A percentile compares a stretch with the other conserved stretches of the same genome.
These are phyloP conservation scores for Fusarium mexicanum DNA, from an alignment of 2,329 filamentous ascomycete species.

Conservation along the genomic window DNA sequence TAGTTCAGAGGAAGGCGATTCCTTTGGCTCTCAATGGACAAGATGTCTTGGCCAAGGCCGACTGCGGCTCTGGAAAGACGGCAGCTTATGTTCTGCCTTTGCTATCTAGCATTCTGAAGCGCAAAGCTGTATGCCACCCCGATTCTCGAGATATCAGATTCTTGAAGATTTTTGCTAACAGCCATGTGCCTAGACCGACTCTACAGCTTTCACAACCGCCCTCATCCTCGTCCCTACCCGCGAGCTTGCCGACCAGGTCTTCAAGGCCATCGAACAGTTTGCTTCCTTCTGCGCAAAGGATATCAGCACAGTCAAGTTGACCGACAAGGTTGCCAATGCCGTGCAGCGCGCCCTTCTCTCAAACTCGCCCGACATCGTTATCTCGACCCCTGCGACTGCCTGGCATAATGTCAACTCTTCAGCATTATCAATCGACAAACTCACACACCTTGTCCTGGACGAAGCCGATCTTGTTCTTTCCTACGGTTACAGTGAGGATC, in stretches of 20 bases:
- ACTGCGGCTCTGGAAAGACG: constrained; percentile 96
- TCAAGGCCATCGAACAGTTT: constrained; percentile 79
- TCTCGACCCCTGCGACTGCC: constrained; percentile 89
- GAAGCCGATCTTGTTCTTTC: constrained; percentile 94
- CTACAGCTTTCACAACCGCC: constrained; percentile 69
- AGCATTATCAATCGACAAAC: constrained; percentile 73
- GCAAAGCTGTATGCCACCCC: constrained; percentile 67
- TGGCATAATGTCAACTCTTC: constrained; percentile 75
- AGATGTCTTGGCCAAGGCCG: constrained; percentile 90
- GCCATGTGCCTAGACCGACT: constrained; percentile 53
- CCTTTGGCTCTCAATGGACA: constrained; percentile 87
- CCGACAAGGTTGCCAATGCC: constrained; percentile 87
- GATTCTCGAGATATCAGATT: neutral
- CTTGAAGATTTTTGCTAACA: constrained; percentile 12
- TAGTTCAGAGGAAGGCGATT: constrained; percentile 87
- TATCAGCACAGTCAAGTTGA: constrained; percentile 83
- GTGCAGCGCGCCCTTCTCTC: constrained; percentile 89
- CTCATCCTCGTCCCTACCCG: constrained; percentile 93
- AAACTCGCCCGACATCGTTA: constrained; percentile 86
- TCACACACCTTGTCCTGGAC: constrained; percentile 87
- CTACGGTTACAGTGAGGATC: constrained; percentile 92
- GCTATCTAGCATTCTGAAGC: constrained; percentile 83
- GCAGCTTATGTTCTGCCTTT: constrained; percentile 93
- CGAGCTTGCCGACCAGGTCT: constrained; percentile 92
- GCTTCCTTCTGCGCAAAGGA: constrained; percentile 86